Evolutionary conservation across 2,329 filamentous ascomycete genomes (phyloP).

Genomic region (Colletotrichum simmondsii): DNA sequence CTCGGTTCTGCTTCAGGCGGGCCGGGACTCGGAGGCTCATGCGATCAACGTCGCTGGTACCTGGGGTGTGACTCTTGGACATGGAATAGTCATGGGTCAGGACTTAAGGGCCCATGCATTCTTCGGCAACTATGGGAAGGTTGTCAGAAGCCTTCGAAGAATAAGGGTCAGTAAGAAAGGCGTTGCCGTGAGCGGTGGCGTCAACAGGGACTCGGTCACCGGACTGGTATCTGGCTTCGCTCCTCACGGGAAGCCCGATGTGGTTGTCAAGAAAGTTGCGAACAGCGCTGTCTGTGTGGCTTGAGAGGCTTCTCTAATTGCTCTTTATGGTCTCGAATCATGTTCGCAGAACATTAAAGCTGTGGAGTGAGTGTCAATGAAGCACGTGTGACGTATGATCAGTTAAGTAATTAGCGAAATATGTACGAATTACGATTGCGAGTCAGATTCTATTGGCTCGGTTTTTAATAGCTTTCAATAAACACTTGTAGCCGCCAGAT

Average conservation of each 20-base stretch:
- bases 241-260: neutral
- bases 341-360: neutral
- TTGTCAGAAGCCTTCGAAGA: conserved; percentile 51
- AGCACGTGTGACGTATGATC: neutral
- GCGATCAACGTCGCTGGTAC: conserved; percentile 57
- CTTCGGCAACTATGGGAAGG: conserved; percentile 61
- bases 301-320: neutral
- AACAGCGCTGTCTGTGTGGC: neutral
- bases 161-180: conserved; percentile 49
- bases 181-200: conserved; percentile 55
- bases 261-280: neutral
- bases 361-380: neutral
- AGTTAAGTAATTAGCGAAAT: neutral
- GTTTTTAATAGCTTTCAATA: too few relatives aligned
- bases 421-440: neutral
- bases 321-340: neutral
- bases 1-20: conserved; percentile 65
- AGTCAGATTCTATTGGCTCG: too few relatives aligned
- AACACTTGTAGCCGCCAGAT: too few relatives aligned
- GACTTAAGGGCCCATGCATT: conserved; percentile 63
- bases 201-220: conserved; percentile 48
- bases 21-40: conserved; percentile 56
- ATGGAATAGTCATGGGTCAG: conserved; percentile 55
- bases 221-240: conserved; percentile 51
- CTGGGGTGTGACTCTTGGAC: conserved; percentile 69